Percentiles rank a stretch among this genome's conserved stretches.
Conservation (phyloP, 805 yeast genomes). For the Nakazawaea peltata region DNA sequence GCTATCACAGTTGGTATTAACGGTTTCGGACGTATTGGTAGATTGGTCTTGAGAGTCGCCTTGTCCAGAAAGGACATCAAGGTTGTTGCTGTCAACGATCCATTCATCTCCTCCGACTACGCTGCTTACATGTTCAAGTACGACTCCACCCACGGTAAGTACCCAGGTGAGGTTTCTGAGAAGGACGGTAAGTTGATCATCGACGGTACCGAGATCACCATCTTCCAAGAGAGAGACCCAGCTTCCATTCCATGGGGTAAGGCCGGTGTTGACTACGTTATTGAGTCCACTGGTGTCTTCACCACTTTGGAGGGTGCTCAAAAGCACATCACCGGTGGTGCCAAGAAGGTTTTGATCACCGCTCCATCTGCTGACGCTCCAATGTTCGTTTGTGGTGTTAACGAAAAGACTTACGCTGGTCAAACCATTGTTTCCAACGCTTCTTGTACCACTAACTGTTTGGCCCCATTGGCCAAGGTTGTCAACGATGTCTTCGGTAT, state of each 20-base stretch:
- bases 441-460: conserved; percentile 93
- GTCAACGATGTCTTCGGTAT: conserved; percentile 80
- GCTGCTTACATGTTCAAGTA: conserved; percentile 95
- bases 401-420: conserved; percentile 68
- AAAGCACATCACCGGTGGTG: conserved; percentile 84
- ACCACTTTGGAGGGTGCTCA: conserved; percentile 73
- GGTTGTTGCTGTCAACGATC: conserved; percentile 86
- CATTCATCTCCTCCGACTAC: conserved; percentile 82
- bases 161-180: conserved; percentile 60
- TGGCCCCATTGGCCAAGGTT: conserved; percentile 91
- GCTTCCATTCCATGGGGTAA: conserved; percentile 83
- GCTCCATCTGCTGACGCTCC: conserved; percentile 94
- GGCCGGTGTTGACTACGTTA: conserved; percentile 74
- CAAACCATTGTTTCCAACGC: conserved; percentile 84
- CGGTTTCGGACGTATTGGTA: conserved; percentile 94
- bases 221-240: conserved; percentile 82
- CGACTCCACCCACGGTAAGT: conserved; percentile 89
- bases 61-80: conserved; percentile 65
- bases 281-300: conserved; percentile 95
- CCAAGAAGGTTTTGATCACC: conserved; percentile 90
- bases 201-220: conserved; percentile 58
- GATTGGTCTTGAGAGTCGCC: conserved; percentile 82
- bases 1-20: conserved; percentile 78
- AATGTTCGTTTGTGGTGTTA: conserved; percentile 92
- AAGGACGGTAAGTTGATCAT: conserved; percentile 56